Evolutionary conservation across 2,329 filamentous ascomycete genomes (phyloP).

Genomic region (Calonectria fujianensis): DNA sequence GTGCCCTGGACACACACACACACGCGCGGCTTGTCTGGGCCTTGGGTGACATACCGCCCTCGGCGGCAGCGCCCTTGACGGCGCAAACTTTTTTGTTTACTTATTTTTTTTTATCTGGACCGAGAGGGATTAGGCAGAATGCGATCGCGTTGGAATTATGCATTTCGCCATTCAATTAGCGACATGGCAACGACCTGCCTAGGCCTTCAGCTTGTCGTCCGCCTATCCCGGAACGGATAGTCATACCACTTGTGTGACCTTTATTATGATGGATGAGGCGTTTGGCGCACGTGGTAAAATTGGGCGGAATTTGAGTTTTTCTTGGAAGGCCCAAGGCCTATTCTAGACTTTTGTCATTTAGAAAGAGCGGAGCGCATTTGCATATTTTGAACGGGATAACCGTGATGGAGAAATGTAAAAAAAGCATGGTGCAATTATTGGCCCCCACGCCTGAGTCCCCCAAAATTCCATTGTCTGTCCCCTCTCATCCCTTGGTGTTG

Average conservation of each 20-base stretch:
- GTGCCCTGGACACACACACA: conserved; percentile 2
- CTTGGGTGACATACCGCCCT: conserved; percentile 1
- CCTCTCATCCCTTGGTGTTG: neutral
- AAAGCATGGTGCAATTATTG: conserved; percentile 18
- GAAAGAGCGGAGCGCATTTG: conserved; percentile 23
- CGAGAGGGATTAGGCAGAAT: conserved; percentile 7
- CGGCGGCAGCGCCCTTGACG: conserved; percentile 6
- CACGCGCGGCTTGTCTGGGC: conserved; percentile 15
- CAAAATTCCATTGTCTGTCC: neutral
- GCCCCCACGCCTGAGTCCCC: neutral
- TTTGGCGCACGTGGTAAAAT: conserved; percentile 24
- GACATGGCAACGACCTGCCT: conserved; percentile 21
- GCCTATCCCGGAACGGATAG: conserved; percentile 8
- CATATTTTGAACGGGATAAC: conserved; percentile 21
- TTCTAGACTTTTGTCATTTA: conserved; percentile 27
- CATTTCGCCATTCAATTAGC: conserved; percentile 6
- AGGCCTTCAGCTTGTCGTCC: conserved; percentile 5
- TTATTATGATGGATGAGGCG: conserved; percentile 33
- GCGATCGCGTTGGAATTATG: conserved; percentile 17
- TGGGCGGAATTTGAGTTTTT: conserved; percentile 20
- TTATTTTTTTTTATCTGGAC: neutral
- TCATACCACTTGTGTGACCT: conserved; percentile 6
- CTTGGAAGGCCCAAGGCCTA: conserved; percentile 12
- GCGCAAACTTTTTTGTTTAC: conserved; percentile 3
- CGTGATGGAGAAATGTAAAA: conserved; percentile 25